Conservation (phyloP, 1,139 yeast genomes). For the Nadsonia commutata region DNA sequence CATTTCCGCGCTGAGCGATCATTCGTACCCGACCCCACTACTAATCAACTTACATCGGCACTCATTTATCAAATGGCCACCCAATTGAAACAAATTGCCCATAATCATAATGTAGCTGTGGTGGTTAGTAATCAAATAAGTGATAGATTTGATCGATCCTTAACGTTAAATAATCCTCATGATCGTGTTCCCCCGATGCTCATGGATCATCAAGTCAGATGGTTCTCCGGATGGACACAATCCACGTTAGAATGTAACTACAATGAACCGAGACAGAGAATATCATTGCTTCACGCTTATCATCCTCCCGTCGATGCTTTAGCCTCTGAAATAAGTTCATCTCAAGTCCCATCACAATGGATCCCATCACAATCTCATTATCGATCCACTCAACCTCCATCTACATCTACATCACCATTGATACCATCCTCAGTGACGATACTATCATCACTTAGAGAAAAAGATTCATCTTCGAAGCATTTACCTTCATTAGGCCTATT, state of each 20-base stretch:
- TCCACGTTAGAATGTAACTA: constrained; percentile 6
- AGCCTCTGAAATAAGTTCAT: not conserved
- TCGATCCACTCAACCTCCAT: too few species aligned
- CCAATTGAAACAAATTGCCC: constrained; percentile 35
- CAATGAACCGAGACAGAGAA: constrained; percentile 1
- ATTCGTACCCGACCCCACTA: not conserved
- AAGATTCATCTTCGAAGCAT: constrained; percentile 10
- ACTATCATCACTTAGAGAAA: not conserved
- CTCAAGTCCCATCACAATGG: not conserved
- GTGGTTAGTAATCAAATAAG: constrained; percentile 73
- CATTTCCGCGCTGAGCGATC: constrained; percentile 52
- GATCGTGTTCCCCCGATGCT: constrained; percentile 10
- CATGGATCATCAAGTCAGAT: constrained; percentile 56
- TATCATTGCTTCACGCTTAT: not conserved
- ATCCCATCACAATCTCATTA: too few species aligned
- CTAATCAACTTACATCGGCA: not conserved
- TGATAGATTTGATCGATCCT: constrained; percentile 25
- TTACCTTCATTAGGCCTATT: constrained; percentile 31
- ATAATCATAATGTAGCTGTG: constrained; percentile 38
- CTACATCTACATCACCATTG: not conserved
- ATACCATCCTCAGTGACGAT: not conserved
- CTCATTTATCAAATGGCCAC: not conserved
- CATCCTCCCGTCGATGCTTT: not conserved
- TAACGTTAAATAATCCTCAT: constrained; percentile 8
- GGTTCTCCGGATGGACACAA: constrained; percentile 62